A percentile compares a stretch with the other conserved stretches of the same genome.
These are phyloP conservation scores for Sutorius eximius DNA, from an alignment of 1,284 basidiomycete genomes.

Conservation along the genomic window DNA sequence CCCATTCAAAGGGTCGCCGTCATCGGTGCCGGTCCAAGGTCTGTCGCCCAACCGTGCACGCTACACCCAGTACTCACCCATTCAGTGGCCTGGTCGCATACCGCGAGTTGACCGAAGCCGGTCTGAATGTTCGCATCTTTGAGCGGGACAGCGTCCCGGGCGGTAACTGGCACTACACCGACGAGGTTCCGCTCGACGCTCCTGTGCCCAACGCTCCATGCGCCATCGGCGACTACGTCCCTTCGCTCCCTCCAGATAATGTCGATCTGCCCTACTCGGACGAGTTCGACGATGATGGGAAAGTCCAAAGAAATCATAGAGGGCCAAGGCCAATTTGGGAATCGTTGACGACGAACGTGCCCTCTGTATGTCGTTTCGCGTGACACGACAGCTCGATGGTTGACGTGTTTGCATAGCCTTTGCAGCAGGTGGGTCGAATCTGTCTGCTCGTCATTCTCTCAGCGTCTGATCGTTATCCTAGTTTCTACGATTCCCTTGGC, in stretches of 20 bases:
- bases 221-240: neutral
- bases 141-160: conserved; percentile 16
- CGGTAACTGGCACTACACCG: conserved; percentile 17
- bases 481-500: conserved; percentile 18
- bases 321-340: conserved; percentile 16
- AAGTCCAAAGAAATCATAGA: conserved; percentile 9
- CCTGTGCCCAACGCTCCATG: conserved; percentile 4
- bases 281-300: conserved; percentile 2
- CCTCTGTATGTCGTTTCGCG: conserved; percentile 11
- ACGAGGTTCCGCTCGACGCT: conserved; percentile 10
- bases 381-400: neutral
- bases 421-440: conserved; percentile 8
- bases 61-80: neutral
- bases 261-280: conserved; percentile 14
- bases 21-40: conserved; percentile 20
- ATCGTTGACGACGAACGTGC: conserved; percentile 10
- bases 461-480: neutral
- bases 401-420: conserved; percentile 1
- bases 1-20: conserved; percentile 17
- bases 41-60: neutral
- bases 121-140: conserved; percentile 19
- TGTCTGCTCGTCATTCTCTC: neutral
- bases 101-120: conserved; percentile 13
- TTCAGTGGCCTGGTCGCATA: conserved; percentile 12
- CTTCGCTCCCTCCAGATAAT: conserved; percentile 4